Evolutionary conservation across 257 asterid species (phyloP), one percentile per base, ranked within the genome.

Genomic region (Thymus quinquecostatus): DNA sequence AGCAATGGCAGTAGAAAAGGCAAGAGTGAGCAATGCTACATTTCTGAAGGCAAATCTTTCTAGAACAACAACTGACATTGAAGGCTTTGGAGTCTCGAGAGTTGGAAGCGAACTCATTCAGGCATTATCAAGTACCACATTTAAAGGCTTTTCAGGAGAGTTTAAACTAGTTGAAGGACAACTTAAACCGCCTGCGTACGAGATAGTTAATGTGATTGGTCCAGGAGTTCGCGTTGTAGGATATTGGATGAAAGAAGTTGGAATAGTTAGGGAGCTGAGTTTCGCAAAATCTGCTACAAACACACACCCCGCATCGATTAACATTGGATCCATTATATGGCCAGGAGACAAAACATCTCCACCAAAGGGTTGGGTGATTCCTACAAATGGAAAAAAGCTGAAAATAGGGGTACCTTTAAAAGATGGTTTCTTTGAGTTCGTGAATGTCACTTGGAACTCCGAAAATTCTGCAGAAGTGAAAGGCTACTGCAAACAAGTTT

Each of bases 351-450:
- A 49, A 44, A n/a, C 65, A 29, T 40, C 51, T 13, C 66, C 75
- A 41, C 88, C 90, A 6, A 78, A 75, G 66, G 88, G 87, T 27
- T 79, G 90, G 90, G 78, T 78, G 43, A 44, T 73, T 43, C 86
- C 92, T 3, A 71, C 61, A 33, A 80, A 61, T 10, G 82, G 68
- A 79, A 70, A 60, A 83, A 50, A 66, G 5, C 34, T 84, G 30
- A 78, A 33, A 75, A 63, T 88, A 1, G 88, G 86, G 21, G 86
- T 86, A 13, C 96, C 96, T 0, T 47, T 74, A 34, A 86, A 81
- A 64, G 3, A 33, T 21, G 87, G 89, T 64, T 88, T 77, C 80
- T 11, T 56, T 1, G 88, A 84, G 68, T 86, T 88, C 21, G 66
- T 88, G 7, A 33, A 41, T 21, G 76, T 83, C 49, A 72, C 66